Percentiles rank a stretch among this genome's conserved stretches.
phyloP scores from a whole-genome alignment of 306 rosid species.

The Gynostemma pentaphyllum region DNA sequence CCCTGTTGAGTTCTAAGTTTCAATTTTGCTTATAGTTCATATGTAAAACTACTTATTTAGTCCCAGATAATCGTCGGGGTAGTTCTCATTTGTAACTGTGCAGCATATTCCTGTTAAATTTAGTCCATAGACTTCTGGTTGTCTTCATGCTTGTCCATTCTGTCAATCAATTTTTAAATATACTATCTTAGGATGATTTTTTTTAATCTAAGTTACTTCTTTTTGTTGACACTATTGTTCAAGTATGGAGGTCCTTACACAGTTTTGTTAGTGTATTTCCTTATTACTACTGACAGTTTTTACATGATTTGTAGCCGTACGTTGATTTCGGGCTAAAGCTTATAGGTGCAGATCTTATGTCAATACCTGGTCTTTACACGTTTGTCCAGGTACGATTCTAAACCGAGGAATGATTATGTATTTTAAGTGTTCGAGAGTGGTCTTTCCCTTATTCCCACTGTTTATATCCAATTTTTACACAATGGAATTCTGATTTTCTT shows the following conservation, averaged over 20 bases:
- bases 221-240: background rate
- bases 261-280: background rate
- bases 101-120: no score
- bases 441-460: no score
- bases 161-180: background rate
- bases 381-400: constrained; percentile 59
- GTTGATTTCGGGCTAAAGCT: constrained; percentile 74
- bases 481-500: no score
- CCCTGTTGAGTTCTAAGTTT: no score
- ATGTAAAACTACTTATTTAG: no score
- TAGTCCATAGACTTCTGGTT: background rate
- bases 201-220: background rate
- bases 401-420: no score
- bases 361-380: constrained; percentile 78
- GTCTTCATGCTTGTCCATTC: background rate
- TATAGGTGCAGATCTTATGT: constrained; percentile 79
- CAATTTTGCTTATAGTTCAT: no score
- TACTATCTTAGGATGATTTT: background rate
- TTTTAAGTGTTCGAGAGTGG: no score
- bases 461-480: no score
- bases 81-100: no score
- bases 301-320: constrained; percentile 48
- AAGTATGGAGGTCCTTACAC: background rate
- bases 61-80: no score
- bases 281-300: background rate